Evolutionary conservation across 2,329 filamentous ascomycete genomes (phyloP).

Genomic region (Aspergillus sp.): DNA sequence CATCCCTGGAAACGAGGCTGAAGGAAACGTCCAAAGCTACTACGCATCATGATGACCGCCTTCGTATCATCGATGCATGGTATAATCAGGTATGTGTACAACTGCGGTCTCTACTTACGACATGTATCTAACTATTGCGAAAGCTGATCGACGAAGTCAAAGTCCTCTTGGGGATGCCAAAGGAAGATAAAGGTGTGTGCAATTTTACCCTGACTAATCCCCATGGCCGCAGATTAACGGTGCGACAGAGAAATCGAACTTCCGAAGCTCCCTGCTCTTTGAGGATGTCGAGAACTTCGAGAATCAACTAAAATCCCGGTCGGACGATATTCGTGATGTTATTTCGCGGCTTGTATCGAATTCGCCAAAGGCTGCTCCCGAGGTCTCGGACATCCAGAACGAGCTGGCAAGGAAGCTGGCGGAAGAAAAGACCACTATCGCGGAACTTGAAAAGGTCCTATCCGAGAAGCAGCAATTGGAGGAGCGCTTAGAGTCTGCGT

Average conservation of each 20-base stretch:
- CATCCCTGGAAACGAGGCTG: constrained; percentile 68
- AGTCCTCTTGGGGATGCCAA: constrained; percentile 26
- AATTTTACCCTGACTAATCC: background rate
- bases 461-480: constrained; percentile 76
- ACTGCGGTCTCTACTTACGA: background rate
- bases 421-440: constrained; percentile 69
- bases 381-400: constrained; percentile 62
- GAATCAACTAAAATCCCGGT: constrained; percentile 67
- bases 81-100: constrained; percentile 67
- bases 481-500: constrained; percentile 78
- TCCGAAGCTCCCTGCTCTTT: constrained; percentile 48
- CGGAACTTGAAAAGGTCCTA: constrained; percentile 64
- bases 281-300: constrained; percentile 57
- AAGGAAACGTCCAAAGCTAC: constrained; percentile 70
- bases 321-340: constrained; percentile 64
- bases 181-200: constrained; percentile 21
- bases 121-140: no score
- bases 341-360: constrained; percentile 59
- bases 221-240: constrained; percentile 1
- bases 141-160: constrained; percentile 41
- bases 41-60: constrained; percentile 80
- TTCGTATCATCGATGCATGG: constrained; percentile 86
- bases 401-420: constrained; percentile 68
- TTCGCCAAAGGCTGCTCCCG: constrained; percentile 45
- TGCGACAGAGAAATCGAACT: constrained; percentile 19